These are phyloP conservation scores for Pestalotiopsis sp. DNA, from an alignment of 2,329 filamentous ascomycete genomes.

Conservation along the genomic window DNA sequence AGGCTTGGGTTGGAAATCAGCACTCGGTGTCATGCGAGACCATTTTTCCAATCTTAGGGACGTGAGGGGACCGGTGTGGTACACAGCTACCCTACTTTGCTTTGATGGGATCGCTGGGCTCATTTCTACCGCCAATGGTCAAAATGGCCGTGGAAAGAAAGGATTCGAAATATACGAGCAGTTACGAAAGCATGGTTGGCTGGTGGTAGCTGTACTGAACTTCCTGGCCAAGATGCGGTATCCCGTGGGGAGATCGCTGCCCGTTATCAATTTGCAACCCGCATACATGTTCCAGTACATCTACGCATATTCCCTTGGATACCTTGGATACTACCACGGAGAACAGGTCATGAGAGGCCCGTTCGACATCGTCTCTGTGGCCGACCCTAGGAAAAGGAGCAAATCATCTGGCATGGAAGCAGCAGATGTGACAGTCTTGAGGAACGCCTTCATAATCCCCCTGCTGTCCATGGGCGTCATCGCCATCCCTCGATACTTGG, in stretches of 20 bases:
- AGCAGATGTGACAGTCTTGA: background rate
- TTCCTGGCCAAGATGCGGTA: background rate
- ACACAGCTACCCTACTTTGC: constrained; percentile 18
- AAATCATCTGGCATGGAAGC: no score
- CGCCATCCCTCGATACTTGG: background rate
- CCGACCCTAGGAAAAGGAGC: background rate
- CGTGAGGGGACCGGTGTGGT: constrained; percentile 20
- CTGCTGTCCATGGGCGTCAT: background rate
- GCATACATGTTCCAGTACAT: constrained; percentile 21
- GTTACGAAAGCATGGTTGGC: background rate
- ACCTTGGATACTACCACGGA: constrained; percentile 5
- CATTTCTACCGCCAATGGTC: constrained; percentile 15
- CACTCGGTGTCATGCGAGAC: background rate
- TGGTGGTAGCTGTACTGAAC: background rate
- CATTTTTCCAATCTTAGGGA: constrained; percentile 10
- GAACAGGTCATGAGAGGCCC: constrained; percentile 3
- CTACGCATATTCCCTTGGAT: constrained; percentile 20
- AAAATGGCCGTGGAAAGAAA: background rate
- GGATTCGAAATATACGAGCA: background rate
- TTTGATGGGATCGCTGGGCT: constrained; percentile 17
- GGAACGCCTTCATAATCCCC: background rate
- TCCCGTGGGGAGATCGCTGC: constrained; percentile 17
- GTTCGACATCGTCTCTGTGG: background rate
- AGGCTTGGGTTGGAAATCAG: background rate
- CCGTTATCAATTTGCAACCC: constrained; percentile 17